Base-by-base conservation (phyloP, 768 basidiomycete genomes). In the Leccinellum luteum region DNA sequence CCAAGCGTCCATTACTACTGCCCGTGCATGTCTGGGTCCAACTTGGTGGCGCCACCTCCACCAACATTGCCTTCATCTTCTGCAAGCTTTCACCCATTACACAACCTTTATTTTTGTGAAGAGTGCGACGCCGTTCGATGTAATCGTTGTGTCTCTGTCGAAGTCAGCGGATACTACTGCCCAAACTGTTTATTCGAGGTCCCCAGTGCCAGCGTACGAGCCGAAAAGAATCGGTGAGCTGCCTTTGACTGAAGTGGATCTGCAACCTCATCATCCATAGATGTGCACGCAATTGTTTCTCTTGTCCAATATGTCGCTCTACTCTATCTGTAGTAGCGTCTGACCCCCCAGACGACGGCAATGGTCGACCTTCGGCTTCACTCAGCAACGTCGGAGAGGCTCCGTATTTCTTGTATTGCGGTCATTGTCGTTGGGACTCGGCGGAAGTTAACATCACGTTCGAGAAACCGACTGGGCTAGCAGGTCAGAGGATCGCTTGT, bases 121-220 rank as follows among this genome's bases (percentile, higher is more conserved):
- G 96, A 98, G 81, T 99, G 97, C 73, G 96, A 98, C 73, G 89
- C 91, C 2, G 83, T 99, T 45, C 80, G 94, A 56, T 99, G 97
- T 69, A 91, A 97, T 70, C 83, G 87, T 61, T 99, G 97, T 65
- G 92, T 96, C 2, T 82, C 87, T 8, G 79, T 93, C 45, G 97
- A 99, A 83, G 90, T 98, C 70, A 91, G 92, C 69, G 92, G 92
- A 44, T 99, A 98, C 72, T 98, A 93, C 73, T 99, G 97, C 70
- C 97, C 97, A 31, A 95, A 96, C 71, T 99, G 97, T 72, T 79
- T 98, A 17, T 99, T 98, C 72, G 97, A 99, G 70, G 97, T 99
- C 12, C 96, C 97, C 1, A 94, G 89, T 69, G 97, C 97, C 3
- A 97, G 94, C 66, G 97, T 99, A n/a, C 81, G 97, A 54, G 94